Evolutionary conservation across 1,284 basidiomycete species (phyloP), one percentile per base, ranked within the genome.

Genomic region (Ceratobasidium papillatum): DNA sequence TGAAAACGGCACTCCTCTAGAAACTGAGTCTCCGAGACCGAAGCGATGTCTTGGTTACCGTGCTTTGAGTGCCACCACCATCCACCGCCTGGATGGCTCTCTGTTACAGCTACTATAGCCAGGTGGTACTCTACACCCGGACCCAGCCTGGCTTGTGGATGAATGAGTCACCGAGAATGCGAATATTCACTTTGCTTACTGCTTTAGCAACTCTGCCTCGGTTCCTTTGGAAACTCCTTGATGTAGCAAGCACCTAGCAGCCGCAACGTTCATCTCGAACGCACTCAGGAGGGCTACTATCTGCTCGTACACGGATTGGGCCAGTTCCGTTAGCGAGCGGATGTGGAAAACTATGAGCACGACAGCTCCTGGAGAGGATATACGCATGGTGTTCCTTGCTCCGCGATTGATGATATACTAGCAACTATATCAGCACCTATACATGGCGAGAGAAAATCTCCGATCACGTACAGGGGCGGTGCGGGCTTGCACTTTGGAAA

Each of bases 391-490:
- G 9, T 8, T 38, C 7, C 65, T 30, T 1, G 65, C 27, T 25
- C 65, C 65, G 4, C 65, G 47, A 38, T 68, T 54, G 9, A 68
- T 68, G 9, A 56, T 41, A 27, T 68, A 68, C 65, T 68, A 19
- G 14, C 38, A 27, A 3, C 5, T 8, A 4, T 41, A 7, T 49
- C 61, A 63, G 36, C 22, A 2, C 22, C 4, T 22, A 8, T 22
- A 8, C 4, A 22, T n/a, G 17, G 19, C 12, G 25, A 14, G n/a
- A 41, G n/a, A 17, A 30, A 27, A 27, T n/a, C n/a, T n/a, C n/a
- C n/a, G n/a, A n/a, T 41, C 12, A 34, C 47, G 8, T n/a, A 66
- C 47, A 34, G 45, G 45, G 11, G n/a, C 45, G 34, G 49, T 19
- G 0, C 17, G 47, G 7, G 64, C 19, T 19, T 32, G 30, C 14